Evolutionary conservation across 257 asterid species (phyloP).

Genomic region (Parsonsia alboflavescens): DNA sequence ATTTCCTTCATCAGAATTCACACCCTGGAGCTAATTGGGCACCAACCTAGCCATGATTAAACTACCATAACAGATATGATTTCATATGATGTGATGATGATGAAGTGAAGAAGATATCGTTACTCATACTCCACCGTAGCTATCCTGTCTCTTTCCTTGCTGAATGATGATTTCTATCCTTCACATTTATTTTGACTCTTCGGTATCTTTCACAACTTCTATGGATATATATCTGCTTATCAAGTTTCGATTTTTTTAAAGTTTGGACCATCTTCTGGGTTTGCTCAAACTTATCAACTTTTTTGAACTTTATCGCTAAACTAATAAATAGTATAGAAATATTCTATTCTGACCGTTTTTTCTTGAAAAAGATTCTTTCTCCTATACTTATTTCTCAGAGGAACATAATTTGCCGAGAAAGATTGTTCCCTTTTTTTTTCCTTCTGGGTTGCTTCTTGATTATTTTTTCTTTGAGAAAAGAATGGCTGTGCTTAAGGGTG

Average conservation of each 20-base stretch:
- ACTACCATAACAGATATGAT: neutral
- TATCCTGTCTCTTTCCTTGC: neutral
- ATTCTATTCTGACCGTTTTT: neutral
- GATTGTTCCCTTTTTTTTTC: neutral
- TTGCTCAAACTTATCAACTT: conserved; percentile 7
- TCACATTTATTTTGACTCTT: neutral
- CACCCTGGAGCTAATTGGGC: neutral
- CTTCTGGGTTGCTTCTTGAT: neutral
- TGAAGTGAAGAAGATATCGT: neutral
- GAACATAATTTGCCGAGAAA: neutral
- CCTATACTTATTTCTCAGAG: neutral
- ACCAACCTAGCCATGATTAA: neutral
- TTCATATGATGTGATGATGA: neutral
- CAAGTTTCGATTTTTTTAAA: neutral
- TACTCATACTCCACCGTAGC: neutral
- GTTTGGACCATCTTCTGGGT: conserved; percentile 22
- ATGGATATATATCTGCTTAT: neutral
- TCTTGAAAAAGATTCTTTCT: neutral
- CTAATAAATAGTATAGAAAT: neutral
- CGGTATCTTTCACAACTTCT: neutral
- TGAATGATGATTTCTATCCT: neutral
- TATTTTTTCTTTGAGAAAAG: conserved; percentile 2
- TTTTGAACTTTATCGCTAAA: neutral
- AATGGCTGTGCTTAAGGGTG: conserved; percentile 20
- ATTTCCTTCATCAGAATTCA: too few species aligned